These are phyloP conservation scores for Microcera coccophila DNA, from an alignment of 2,329 filamentous ascomycete genomes.

Conservation along the genomic window DNA sequence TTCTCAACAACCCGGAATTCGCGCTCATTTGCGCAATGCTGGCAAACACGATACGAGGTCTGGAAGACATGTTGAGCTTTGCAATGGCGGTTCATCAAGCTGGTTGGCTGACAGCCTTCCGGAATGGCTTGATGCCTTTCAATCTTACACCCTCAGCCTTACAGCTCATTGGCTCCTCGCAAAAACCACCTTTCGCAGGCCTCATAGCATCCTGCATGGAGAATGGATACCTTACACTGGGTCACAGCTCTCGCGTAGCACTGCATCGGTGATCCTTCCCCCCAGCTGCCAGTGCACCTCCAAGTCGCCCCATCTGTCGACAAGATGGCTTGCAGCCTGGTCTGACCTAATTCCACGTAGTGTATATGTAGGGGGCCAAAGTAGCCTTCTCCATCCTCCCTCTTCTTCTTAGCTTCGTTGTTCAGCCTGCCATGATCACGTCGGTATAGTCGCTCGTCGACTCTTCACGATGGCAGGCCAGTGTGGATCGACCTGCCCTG, in stretches of 20 bases:
- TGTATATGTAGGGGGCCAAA: constrained; percentile 27
- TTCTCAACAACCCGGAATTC: neutral
- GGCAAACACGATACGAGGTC: neutral
- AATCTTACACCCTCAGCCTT: constrained; percentile 17
- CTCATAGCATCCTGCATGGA: constrained; percentile 15
- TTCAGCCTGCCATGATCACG: constrained; percentile 24
- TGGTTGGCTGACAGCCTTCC: constrained; percentile 11
- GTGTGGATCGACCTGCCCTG: constrained; percentile 36
- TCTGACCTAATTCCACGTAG: neutral
- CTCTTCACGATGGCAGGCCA: constrained; percentile 32
- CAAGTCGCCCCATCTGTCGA: constrained; percentile 12
- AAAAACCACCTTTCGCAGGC: constrained; percentile 4
- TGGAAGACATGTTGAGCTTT: constrained; percentile 4
- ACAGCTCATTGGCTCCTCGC: constrained; percentile 11
- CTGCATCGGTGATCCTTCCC: constrained; percentile 20
- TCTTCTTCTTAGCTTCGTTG: constrained; percentile 11
- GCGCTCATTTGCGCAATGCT: neutral
- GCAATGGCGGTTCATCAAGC: constrained; percentile 8
- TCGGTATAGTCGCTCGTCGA: constrained; percentile 16
- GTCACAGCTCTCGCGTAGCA: constrained; percentile 12
- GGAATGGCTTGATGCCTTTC: constrained; percentile 6
- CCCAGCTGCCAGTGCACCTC: constrained; percentile 6
- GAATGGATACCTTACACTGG: constrained; percentile 3
- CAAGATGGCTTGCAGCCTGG: constrained; percentile 1
- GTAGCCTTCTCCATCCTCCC: constrained; percentile 15